Base-by-base conservation (phyloP, 306 rosid genomes). In the Inga oerstediana region DNA sequence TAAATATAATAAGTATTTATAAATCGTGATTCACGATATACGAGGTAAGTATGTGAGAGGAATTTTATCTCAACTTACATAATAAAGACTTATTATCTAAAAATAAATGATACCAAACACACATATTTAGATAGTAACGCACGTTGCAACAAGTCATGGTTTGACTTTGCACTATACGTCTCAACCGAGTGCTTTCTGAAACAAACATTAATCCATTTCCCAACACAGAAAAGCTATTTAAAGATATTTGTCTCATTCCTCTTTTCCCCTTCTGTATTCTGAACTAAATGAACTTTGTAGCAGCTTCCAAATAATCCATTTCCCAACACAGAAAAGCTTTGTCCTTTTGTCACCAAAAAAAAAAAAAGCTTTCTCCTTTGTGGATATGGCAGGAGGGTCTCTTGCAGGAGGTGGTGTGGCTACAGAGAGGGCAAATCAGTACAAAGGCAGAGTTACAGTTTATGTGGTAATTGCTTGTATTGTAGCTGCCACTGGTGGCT, bases 401-500 rank as follows among this genome's bases (percentile, higher is more conserved):
- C 52, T 87, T 8, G 88, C 83, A 58, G 84, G 88, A 2, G 93
- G 90, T 10, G 88, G 91, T 10, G 88, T 87, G 88, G 91, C 89
- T 72, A 88, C 80, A 75, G 97, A 88, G 80, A 91, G 97, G 75
- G 97, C 95, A 52, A 84, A 27, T 71, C 90, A 86, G 35, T 94
- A 94, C 80, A 82, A 87, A 39, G 98, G 98, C 3, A 89, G 74
- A 72, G 87, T 88, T 80, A 94, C 98, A 13, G 15, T 66, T 59
- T 89, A 92, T 84, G 98, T 94, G 73, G 51, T 91, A 80, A 74
- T 92, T 62, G 86, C 98, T 46, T 92, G 98, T 85, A 51, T 92
- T 79, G 90, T 92, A 84, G 97, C 97, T 51, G 98, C 97, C 64
- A 81, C 80, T 65, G 98, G 98, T 9, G 98, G 98, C 17, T 81